phyloP scores from a whole-genome alignment of 805 yeast species.

The Candida dendrica region DNA sequence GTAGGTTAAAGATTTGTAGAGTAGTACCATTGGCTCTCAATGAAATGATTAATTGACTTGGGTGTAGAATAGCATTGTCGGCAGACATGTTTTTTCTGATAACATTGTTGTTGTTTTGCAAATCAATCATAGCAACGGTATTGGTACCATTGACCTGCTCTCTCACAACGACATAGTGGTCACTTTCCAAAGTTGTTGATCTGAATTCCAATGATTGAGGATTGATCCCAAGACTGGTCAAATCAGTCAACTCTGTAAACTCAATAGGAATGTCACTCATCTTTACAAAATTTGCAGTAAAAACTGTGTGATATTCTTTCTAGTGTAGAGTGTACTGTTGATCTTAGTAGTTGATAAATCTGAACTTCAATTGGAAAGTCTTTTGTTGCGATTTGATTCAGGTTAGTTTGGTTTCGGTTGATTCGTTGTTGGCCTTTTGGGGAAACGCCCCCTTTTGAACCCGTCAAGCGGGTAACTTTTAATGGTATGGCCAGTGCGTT shows the following conservation, averaged over 20 bases:
- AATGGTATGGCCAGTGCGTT: too few relatives aligned
- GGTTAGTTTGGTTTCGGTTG: neutral
- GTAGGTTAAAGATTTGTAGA: slow-evolving; percentile 86
- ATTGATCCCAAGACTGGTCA: slow-evolving; percentile 79
- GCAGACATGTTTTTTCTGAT: slow-evolving; percentile 93
- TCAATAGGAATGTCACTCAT: slow-evolving; percentile 86
- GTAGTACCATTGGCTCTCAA: slow-evolving; percentile 95
- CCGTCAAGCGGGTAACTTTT: too few relatives aligned
- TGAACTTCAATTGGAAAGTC: neutral
- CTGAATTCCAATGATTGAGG: slow-evolving; percentile 83
- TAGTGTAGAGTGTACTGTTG: neutral
- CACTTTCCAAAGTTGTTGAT: slow-evolving; percentile 92
- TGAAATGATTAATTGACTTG: slow-evolving; percentile 80
- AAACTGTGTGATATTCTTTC: neutral
- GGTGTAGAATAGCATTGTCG: slow-evolving; percentile 96
- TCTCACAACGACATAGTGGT: slow-evolving; percentile 78
- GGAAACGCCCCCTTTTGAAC: neutral
- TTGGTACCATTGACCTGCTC: slow-evolving; percentile 59
- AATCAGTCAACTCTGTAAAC: slow-evolving; percentile 90
- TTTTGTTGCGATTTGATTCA: neutral
- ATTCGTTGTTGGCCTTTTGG: slow-evolving; percentile 2
- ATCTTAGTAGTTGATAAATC: neutral
- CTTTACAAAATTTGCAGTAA: neutral
- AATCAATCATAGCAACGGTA: slow-evolving; percentile 90
- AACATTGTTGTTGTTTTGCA: slow-evolving; percentile 69